These are phyloP conservation scores for Bipolaris sorokiniana DNA, from an alignment of 2,329 filamentous ascomycete species.

Conservation along the genomic window DNA sequence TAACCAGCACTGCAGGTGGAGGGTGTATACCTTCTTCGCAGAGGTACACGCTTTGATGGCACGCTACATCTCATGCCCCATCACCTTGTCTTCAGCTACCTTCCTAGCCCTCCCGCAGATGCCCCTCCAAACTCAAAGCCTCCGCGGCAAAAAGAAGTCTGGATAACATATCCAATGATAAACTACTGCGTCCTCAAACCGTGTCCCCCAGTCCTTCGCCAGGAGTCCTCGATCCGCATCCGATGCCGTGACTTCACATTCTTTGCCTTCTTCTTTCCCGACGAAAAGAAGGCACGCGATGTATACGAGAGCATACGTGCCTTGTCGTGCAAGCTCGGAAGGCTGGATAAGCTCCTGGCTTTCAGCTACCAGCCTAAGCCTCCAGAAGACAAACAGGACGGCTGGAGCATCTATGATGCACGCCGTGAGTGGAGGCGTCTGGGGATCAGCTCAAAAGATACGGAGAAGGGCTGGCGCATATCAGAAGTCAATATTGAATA, in stretches of 20 bases:
- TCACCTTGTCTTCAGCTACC: constrained; percentile 69
- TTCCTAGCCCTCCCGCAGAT: constrained; percentile 50
- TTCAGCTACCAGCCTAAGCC: constrained; percentile 81
- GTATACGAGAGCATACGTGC: constrained; percentile 85
- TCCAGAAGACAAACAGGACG: constrained; percentile 74
- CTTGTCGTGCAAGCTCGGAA: constrained; percentile 80
- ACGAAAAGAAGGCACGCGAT: constrained; percentile 76
- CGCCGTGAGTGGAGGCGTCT: constrained; percentile 84
- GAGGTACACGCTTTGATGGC: constrained; percentile 62
- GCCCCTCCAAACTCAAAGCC: constrained; percentile 49
- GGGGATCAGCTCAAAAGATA: constrained; percentile 82
- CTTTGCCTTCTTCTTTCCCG: constrained; percentile 84
- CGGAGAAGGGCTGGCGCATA: constrained; percentile 84
- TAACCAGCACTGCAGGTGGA: constrained; percentile 57
- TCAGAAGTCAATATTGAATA: constrained; percentile 91
- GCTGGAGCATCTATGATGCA: constrained; percentile 86
- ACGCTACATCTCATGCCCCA: constrained; percentile 68
- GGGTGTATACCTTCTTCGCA: constrained; percentile 64
- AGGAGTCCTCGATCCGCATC: constrained; percentile 82
- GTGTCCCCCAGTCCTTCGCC: constrained; percentile 69
- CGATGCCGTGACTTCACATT: constrained; percentile 93
- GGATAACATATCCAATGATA: constrained; percentile 95
- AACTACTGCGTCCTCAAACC: constrained; percentile 78
- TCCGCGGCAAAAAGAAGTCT: constrained; percentile 70
- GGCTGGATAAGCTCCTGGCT: constrained; percentile 87